phyloP scores from a whole-genome alignment of 2,329 filamentous ascomycete genomes.

The Apiospora aurea region DNA sequence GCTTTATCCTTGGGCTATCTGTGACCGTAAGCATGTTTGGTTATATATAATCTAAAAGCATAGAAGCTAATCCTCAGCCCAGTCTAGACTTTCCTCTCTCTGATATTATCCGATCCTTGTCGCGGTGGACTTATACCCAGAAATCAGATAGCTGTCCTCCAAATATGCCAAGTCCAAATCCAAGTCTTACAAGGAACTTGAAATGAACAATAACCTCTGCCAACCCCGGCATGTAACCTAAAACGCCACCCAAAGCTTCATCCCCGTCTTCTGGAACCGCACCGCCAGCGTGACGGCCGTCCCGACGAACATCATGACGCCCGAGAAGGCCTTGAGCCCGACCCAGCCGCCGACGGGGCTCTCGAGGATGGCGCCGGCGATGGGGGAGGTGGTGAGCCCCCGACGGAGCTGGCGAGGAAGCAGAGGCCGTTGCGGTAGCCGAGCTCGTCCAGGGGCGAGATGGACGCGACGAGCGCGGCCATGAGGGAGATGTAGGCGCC shows the following conservation, averaged over 20 bases:
- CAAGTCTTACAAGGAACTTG: too few species aligned
- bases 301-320: slow-evolving; percentile 26
- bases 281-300: slow-evolving; percentile 20
- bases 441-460: slow-evolving; percentile 58
- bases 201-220: neutral
- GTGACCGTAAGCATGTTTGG: too few species aligned
- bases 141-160: too few species aligned
- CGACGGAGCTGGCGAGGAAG: slow-evolving; percentile 58
- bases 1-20: too few species aligned
- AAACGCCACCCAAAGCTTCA: slow-evolving; percentile 25
- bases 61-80: too few species aligned
- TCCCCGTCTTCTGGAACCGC: slow-evolving; percentile 18
- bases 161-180: too few species aligned
- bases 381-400: slow-evolving; percentile 58
- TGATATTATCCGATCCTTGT: too few species aligned
- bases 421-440: slow-evolving; percentile 60
- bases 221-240: neutral
- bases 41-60: too few species aligned
- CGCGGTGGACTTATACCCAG: too few species aligned
- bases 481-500: slow-evolving; percentile 37
- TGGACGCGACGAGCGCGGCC: slow-evolving; percentile 45
- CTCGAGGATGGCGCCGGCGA: slow-evolving; percentile 48
- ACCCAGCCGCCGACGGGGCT: slow-evolving; percentile 22
- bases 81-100: too few species aligned
- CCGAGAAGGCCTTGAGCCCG: slow-evolving; percentile 27